Percentiles rank a stretch among this genome's conserved stretches.
These are phyloP conservation scores for Diutina neorugosa DNA, from an alignment of 1,139 yeast genomes.

Conservation along the genomic window DNA sequence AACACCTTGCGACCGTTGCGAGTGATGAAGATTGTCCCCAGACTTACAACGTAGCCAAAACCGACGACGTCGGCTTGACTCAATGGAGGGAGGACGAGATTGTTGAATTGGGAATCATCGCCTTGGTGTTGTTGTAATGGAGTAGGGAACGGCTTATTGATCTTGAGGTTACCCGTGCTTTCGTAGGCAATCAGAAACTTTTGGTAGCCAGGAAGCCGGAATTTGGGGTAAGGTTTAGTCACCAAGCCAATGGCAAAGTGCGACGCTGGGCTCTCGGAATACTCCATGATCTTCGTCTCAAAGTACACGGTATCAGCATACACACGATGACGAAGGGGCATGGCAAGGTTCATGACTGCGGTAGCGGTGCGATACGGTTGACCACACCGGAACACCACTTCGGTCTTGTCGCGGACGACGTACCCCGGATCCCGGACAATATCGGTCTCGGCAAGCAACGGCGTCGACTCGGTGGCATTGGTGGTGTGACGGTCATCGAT, in stretches of 20 bases:
- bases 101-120: slow-evolving; percentile 38
- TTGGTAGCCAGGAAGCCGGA: slow-evolving; percentile 78
- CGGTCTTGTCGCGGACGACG: slow-evolving; percentile 1
- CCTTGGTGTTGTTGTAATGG: slow-evolving; percentile 35
- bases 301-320: slow-evolving; percentile 53
- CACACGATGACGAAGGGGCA: slow-evolving; percentile 44
- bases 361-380: slow-evolving; percentile 32
- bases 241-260: slow-evolving; percentile 67
- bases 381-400: slow-evolving; percentile 1
- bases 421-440: background rate
- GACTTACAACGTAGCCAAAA: slow-evolving; percentile 69
- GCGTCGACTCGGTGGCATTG: background rate
- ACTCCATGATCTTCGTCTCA: slow-evolving; percentile 55
- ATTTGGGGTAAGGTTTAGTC: slow-evolving; percentile 83
- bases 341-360: slow-evolving; percentile 43
- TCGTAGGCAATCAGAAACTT: slow-evolving; percentile 81
- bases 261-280: slow-evolving; percentile 25
- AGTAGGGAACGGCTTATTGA: slow-evolving; percentile 61
- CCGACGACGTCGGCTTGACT: slow-evolving; percentile 87
- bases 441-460: background rate
- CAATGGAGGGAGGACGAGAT: slow-evolving; percentile 65
- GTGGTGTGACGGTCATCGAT: background rate
- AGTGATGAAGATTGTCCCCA: slow-evolving; percentile 80
- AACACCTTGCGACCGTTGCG: slow-evolving; percentile 81
- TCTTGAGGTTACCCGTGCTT: slow-evolving; percentile 68